Evolutionary conservation across 2,329 filamentous ascomycete species (phyloP).

Genomic region (Aspergillus floridensis): DNA sequence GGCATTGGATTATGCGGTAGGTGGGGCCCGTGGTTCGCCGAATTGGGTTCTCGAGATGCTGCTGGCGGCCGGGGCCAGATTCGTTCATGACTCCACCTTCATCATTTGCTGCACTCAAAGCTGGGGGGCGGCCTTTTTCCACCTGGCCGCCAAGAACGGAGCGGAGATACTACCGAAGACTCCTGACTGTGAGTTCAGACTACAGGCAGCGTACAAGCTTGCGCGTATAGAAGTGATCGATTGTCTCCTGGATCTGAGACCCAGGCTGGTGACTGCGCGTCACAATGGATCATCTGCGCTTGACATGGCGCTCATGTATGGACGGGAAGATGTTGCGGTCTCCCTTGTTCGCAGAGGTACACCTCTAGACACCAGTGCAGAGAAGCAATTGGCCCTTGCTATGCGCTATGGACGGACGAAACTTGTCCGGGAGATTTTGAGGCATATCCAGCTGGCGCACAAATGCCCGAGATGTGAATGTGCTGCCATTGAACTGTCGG

Average conservation of each 20-base stretch:
- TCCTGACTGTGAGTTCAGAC: background rate
- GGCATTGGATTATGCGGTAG: background rate
- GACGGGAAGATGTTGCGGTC: background rate
- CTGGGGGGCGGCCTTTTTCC: background rate
- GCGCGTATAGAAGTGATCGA: background rate
- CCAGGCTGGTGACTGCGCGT: background rate
- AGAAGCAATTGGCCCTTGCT: background rate
- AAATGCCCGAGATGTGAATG: background rate
- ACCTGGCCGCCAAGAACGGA: background rate
- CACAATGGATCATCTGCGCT: background rate
- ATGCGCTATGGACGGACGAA: background rate
- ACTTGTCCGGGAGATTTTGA: background rate
- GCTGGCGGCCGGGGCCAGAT: background rate
- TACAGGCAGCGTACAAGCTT: background rate
- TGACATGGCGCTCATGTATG: background rate
- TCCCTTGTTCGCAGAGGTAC: background rate
- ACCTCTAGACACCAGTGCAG: background rate
- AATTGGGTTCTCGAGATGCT: background rate
- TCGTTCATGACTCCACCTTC: background rate
- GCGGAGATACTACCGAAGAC: background rate
- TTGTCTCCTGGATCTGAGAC: background rate
- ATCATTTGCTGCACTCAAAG: background rate
- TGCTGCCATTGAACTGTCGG: background rate
- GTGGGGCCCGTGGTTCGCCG: background rate
- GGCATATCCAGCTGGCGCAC: background rate